These are phyloP conservation scores for Solanum chacoense DNA, from an alignment of 305 asterid genomes.

Conservation along the genomic window DNA sequence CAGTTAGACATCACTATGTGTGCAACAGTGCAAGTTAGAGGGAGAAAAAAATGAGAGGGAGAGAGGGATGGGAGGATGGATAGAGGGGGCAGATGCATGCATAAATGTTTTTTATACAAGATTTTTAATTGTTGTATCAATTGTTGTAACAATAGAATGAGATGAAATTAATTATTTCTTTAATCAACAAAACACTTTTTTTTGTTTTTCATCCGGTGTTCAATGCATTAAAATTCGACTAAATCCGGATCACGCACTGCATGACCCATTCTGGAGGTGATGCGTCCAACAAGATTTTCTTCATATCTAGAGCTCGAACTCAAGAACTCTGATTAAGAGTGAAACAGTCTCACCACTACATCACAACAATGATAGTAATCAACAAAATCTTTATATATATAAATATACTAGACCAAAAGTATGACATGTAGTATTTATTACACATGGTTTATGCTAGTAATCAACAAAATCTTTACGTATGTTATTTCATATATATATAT, in stretches of 20 bases:
- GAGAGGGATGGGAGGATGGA: not conserved
- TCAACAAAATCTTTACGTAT: not conserved
- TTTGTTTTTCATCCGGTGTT: not conserved
- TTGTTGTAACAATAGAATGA: not conserved
- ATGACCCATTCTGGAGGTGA: not conserved
- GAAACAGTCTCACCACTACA: not conserved
- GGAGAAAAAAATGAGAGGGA: not conserved
- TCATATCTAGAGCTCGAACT: too few species aligned
- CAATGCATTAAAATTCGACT: rapidly evolving
- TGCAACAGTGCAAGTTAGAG: not conserved
- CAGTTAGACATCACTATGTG: not conserved
- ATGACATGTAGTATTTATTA: not conserved
- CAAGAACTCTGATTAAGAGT: not conserved
- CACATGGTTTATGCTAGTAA: not conserved
- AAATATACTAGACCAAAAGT: too few species aligned
- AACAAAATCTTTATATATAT: not conserved
- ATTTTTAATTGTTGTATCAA: not conserved
- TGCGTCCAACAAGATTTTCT: not conserved
- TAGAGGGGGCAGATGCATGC: not conserved
- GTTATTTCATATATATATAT: too few species aligned
- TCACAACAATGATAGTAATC: too few species aligned
- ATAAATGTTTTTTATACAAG: not conserved
- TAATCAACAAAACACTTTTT: not conserved
- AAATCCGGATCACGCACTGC: rapidly evolving
- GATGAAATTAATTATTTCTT: not conserved